phyloP scores from a whole-genome alignment of 768 basidiomycete genomes.

The Trametes cingulata region DNA sequence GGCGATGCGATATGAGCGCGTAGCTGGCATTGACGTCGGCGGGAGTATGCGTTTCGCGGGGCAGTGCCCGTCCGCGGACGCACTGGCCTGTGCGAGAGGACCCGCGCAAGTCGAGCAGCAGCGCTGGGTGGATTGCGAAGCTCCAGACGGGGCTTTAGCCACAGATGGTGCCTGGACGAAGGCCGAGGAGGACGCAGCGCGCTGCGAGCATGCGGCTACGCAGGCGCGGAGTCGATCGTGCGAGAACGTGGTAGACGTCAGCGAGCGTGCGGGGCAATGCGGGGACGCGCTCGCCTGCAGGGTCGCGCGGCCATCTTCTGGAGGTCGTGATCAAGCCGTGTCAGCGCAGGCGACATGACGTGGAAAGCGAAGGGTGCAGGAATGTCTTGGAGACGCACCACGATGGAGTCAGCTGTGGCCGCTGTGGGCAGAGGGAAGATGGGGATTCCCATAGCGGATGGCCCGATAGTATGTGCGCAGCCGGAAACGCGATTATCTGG shows the following conservation, averaged over 20 bases:
- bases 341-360: conserved; percentile 12
- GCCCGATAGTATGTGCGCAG: conserved; percentile 6
- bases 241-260: conserved; percentile 14
- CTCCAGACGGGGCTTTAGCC: neutral
- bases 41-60: no score
- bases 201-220: conserved; percentile 2
- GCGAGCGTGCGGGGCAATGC: conserved; percentile 9
- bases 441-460: conserved; percentile 14
- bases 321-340: neutral
- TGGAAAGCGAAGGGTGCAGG: neutral
- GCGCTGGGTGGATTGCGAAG: neutral
- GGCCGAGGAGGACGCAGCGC: conserved; percentile 8
- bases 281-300: conserved; percentile 12
- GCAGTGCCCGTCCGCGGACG: neutral
- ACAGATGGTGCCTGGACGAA: neutral
- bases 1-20: neutral
- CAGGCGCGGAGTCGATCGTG: conserved; percentile 8
- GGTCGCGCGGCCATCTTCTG: neutral
- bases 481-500: conserved; percentile 17
- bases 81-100: neutral
- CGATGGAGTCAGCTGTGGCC: conserved; percentile 20
- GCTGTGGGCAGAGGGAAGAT: conserved; percentile 19
- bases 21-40: neutral
- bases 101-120: neutral
- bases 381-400: conserved; percentile 14